A percentile compares a stretch with the other conserved stretches of the same genome.
Evolutionary conservation across 1,139 yeast genomes (phyloP).

Genomic region (Suhomyces atakaporum): DNA sequence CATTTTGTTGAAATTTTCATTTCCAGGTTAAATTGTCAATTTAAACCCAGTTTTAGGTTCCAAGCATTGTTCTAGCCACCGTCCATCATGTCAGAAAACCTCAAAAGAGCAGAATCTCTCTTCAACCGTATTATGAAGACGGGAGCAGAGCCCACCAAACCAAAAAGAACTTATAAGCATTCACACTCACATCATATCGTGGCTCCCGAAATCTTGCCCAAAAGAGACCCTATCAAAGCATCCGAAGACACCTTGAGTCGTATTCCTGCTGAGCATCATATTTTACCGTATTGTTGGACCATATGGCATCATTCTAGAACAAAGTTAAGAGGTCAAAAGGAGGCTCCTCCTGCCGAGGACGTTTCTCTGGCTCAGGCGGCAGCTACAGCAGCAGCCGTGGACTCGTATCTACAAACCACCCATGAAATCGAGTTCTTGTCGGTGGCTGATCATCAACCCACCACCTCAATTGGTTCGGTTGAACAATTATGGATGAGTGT

Average conservation of each 20-base stretch:
- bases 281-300: constrained; percentile 53
- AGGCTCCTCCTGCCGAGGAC: constrained; percentile 18
- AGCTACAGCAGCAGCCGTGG: constrained; percentile 31
- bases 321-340: constrained; percentile 25
- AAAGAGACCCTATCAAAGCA: constrained; percentile 36
- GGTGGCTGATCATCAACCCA: constrained; percentile 11
- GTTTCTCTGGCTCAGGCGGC: constrained; percentile 14
- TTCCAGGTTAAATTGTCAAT: no score
- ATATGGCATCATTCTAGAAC: constrained; percentile 49
- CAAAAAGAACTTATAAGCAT: constrained; percentile 6
- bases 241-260: constrained; percentile 35
- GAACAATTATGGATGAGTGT: constrained; percentile 67
- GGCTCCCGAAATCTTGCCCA: constrained; percentile 30
- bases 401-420: constrained; percentile 45
- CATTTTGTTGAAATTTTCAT: no score
- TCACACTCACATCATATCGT: constrained; percentile 8
- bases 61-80: no score
- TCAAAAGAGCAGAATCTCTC: constrained; percentile 51
- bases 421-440: constrained; percentile 36
- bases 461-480: constrained; percentile 46
- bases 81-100: constrained; percentile 52
- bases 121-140: constrained; percentile 52
- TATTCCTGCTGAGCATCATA: constrained; percentile 37
- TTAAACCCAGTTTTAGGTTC: no score
- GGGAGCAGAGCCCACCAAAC: constrained; percentile 13